Conservation (phyloP, 257 asterid genomes). For the Solanum peruvianum region DNA sequence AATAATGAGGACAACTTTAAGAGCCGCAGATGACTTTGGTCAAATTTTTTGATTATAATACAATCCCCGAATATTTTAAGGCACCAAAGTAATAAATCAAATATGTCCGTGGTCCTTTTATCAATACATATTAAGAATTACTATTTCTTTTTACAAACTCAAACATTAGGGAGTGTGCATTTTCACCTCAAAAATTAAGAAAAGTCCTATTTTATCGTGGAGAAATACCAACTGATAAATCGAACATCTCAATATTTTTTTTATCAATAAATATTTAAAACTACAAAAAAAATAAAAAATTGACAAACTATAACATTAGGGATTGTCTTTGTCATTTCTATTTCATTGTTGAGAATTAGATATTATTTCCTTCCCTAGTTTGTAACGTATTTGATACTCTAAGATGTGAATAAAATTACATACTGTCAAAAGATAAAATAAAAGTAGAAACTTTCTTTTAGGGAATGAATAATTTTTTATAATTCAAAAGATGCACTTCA, state of each 20-base stretch:
- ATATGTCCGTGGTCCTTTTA: neutral
- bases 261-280: no score
- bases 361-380: neutral
- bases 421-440: neutral
- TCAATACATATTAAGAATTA: no score
- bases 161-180: neutral
- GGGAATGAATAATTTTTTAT: neutral
- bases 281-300: no score
- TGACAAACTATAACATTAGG: neutral
- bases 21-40: no score
- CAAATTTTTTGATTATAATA: no score
- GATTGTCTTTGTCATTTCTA: neutral
- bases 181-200: neutral
- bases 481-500: neutral
- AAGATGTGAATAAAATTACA: neutral
- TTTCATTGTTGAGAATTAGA: neutral
- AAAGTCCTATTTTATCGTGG: neutral
- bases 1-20: no score
- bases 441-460: neutral
- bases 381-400: neutral
- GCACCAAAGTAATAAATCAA: neutral
- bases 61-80: no score
- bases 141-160: neutral
- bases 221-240: neutral
- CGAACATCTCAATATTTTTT: neutral